Base-by-base conservation (phyloP, 208 protist species). In the Histomonas meleagridis region DNA sequence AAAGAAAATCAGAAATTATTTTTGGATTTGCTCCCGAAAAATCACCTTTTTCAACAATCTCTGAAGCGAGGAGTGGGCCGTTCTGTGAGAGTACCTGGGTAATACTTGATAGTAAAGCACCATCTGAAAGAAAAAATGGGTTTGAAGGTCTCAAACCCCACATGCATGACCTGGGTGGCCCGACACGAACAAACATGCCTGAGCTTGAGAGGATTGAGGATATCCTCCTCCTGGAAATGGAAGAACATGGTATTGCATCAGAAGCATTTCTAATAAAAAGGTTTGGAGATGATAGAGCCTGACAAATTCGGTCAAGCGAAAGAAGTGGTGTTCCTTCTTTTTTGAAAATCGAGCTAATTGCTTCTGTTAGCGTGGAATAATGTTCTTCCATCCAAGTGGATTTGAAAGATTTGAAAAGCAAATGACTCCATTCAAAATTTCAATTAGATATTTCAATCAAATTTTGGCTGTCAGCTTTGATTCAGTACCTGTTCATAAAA, bases 151-250 rank as follows among this genome's bases (percentile, higher is more conserved):
- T 23, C 16, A 86, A 55, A 35, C 46, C 40, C 76, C 76, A 86
- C 18, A 86, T 86, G 28, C 76, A 86, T 14, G 76, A 86, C 26
- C 76, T 51, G 18, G 76, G 76, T 21, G 76, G 76, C 26, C 76
- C 76, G 18, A 46, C 76, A 38, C 76, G 4, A 16, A 55, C 28
- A n/a, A 86, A 86, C 26, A 86, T 3, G 10, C 55, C 76, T 86
- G 76, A 86, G 35, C 76, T 86, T 32, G 76, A 86, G 46, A 86
- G 76, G 5, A 86, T 86, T 14, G 76, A 86, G 23, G 40, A 51
- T 26, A 86, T 40, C 10, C 76, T 23, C 0, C 46, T 0, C 3
- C 76, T 43, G 3, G 76, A 86, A 38, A 86, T 86, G 7, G 40
- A 57, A 9, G 40, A 28, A n/a, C 76, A 86, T 23, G 46, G 35